Conservation (phyloP, 805 yeast genomes). For the Suhomyces faveliae region DNA sequence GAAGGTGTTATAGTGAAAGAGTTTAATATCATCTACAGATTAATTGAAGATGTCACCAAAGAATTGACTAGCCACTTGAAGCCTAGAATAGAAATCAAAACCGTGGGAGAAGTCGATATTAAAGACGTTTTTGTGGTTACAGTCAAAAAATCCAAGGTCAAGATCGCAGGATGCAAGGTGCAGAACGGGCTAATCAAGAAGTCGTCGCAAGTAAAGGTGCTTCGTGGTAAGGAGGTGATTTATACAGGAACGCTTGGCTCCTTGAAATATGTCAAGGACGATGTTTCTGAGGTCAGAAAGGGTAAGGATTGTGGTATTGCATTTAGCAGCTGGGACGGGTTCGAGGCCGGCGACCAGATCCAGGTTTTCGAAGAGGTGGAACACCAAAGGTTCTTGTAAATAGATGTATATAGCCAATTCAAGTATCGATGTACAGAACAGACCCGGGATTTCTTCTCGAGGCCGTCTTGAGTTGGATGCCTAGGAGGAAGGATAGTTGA, state of each 20-base stretch:
- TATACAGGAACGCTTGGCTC: conserved; percentile 64
- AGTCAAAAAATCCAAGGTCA: conserved; percentile 51
- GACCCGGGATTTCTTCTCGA: too few species aligned
- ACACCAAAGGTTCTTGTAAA: conserved; percentile 58
- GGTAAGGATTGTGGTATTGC: conserved; percentile 91
- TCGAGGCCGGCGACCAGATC: conserved; percentile 72
- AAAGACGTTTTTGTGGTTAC: conserved; percentile 72
- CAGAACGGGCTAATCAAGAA: conserved; percentile 63
- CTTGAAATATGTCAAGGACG: conserved; percentile 79
- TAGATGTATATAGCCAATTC: neutral
- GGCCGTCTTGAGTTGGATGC: too few species aligned
- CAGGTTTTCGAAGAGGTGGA: conserved; percentile 67
- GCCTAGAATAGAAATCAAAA: conserved; percentile 66
- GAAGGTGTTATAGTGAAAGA: conserved; percentile 57
- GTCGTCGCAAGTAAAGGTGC: conserved; percentile 55
- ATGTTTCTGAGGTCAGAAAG: conserved; percentile 70
- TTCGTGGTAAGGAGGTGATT: conserved; percentile 48
- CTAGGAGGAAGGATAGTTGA: neutral
- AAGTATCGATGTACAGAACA: too few species aligned
- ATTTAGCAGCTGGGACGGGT: conserved; percentile 64
- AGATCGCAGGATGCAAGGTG: conserved; percentile 88
- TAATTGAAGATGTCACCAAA: conserved; percentile 79
- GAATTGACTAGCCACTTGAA: conserved; percentile 58
- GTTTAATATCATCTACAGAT: conserved; percentile 80
- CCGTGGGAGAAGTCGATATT: conserved; percentile 63